Conservation (phyloP, 1,284 basidiomycete species). For the Retiboletus flavoniger region DNA sequence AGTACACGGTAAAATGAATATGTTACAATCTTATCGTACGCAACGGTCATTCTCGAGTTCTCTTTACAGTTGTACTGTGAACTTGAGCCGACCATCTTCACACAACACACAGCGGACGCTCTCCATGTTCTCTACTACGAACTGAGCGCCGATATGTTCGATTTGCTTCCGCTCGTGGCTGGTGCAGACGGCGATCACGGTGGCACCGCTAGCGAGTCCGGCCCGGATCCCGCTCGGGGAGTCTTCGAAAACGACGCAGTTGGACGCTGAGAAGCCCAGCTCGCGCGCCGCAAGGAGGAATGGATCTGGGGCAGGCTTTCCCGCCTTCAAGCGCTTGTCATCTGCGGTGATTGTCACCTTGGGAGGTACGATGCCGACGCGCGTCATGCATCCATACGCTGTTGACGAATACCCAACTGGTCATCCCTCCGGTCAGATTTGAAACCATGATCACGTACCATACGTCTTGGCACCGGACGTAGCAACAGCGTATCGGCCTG, state of each 20-base stretch:
- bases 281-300: conserved; percentile 75
- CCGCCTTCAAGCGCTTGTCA: conserved; percentile 65
- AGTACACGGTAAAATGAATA: neutral
- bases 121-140: conserved; percentile 61
- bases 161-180: conserved; percentile 57
- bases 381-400: conserved; percentile 71
- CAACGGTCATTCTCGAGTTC: neutral
- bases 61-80: conserved; percentile 31
- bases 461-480: conserved; percentile 78
- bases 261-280: conserved; percentile 59
- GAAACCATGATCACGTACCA: conserved; percentile 36
- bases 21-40: neutral
- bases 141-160: conserved; percentile 67
- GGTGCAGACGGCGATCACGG: conserved; percentile 75
- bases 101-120: conserved; percentile 45
- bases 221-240: conserved; percentile 74
- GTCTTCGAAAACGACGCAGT: conserved; percentile 74
- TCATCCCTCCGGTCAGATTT: neutral
- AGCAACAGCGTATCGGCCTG: conserved; percentile 69
- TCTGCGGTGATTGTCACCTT: conserved; percentile 77
- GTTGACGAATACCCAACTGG: neutral
- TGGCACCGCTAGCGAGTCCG: conserved; percentile 70
- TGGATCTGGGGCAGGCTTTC: conserved; percentile 71
- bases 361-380: conserved; percentile 72
- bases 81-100: conserved; percentile 43